Evolutionary conservation across 1,284 basidiomycete genomes (phyloP).

Genomic region (Irpex sp.): DNA sequence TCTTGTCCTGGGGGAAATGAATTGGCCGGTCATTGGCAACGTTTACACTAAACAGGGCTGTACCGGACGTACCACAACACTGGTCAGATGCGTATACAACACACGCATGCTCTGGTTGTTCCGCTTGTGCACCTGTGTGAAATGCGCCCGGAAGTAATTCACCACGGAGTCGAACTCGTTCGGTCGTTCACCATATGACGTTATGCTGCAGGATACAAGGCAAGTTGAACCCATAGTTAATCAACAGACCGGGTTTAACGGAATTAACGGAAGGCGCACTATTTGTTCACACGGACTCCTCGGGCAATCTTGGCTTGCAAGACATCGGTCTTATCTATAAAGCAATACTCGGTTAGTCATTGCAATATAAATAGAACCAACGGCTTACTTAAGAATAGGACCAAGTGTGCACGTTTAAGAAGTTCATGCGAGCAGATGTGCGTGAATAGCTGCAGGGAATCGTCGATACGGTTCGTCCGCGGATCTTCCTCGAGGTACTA

Average conservation of each 20-base stretch:
- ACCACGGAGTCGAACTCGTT: constrained; percentile 78
- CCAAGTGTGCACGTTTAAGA: constrained; percentile 71
- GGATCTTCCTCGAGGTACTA: constrained; percentile 82
- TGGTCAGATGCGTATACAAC: constrained; percentile 74
- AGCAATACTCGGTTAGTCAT: not conserved
- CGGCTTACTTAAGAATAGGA: constrained; percentile 68
- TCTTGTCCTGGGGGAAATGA: constrained; percentile 53
- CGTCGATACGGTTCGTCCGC: constrained; percentile 75
- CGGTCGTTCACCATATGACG: constrained; percentile 71
- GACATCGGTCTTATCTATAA: constrained; percentile 70
- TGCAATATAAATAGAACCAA: not conserved
- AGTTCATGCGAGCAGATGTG: constrained; percentile 77
- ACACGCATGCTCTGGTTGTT: constrained; percentile 76
- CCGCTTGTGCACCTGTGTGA: constrained; percentile 71
- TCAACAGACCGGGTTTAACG: not conserved
- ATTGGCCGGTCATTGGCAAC: not conserved
- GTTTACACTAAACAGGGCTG: not conserved
- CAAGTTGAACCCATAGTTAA: not conserved
- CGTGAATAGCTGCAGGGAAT: constrained; percentile 78
- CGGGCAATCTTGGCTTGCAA: constrained; percentile 60
- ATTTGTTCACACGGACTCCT: constrained; percentile 68
- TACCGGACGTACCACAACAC: constrained; percentile 56
- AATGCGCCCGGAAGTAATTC: constrained; percentile 79
- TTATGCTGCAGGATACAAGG: constrained; percentile 46
- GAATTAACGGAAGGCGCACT: constrained; percentile 42